Evolutionary conservation across 2,329 filamentous ascomycete species (phyloP), one percentile per base, ranked within the genome.

Genomic region (Penicillium nordicum): DNA sequence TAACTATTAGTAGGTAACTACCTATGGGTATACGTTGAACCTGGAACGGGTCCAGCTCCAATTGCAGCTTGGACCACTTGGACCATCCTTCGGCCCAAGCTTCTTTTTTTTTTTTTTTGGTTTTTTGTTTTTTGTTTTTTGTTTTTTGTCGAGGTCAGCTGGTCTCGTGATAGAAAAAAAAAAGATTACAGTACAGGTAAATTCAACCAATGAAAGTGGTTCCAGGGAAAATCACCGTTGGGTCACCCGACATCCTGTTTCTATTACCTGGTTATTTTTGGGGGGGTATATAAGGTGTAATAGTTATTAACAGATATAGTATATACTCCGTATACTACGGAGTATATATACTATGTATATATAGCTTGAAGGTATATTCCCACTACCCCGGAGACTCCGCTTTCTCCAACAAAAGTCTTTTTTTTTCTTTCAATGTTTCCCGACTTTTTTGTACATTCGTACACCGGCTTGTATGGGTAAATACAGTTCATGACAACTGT

Each of bases 221-320:
- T 66, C 64, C 59, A 63, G 69, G 60, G 66, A 70, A 74, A 74
- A 73, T 67, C 64, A 66, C 65, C 60, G 66, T 60, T 69, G 72
- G 72, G 72, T 75, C 72, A 74, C 69, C 72, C 71, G 72, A 75
- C 71, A 65, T 56, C 52, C 8, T 36, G 18, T 21, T 25, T 56
- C 44, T 14, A 47, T 32, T 23, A 14, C 32, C 42, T 12, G 30
- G 11, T 34, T 53, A 54, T 53, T 53, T 42, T 55, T 38, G 29
- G 44, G 23, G 23, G 18, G 27, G 18, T 25, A 23, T 46, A 46
- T 23, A 44, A 34, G 25, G 23, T 30, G n/a, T 25, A 40, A 45
- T 42, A 32, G 14, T 6, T 6, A 34, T 34, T n/a, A 10, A 29
- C 8, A 32, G 25, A 42, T 7, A 14, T 16, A 30, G 42, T 18